Evolutionary conservation across 83 land plant species (phyloP).

Genomic region (Thuja plicata): DNA sequence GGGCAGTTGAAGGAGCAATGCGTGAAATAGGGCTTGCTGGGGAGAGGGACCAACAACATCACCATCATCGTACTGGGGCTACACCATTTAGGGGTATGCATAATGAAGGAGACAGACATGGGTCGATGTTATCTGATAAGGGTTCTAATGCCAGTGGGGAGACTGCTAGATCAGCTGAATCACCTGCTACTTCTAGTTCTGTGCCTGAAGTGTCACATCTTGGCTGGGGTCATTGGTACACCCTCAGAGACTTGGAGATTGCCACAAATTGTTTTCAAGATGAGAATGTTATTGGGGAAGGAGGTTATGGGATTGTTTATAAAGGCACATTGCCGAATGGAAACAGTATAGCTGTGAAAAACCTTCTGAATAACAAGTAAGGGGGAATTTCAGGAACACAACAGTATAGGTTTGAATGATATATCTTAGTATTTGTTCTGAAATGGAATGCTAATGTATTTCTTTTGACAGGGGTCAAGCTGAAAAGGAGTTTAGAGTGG

Average conservation of each 20-base stretch:
- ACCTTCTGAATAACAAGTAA: conserved; percentile 67
- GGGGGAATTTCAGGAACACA: not conserved
- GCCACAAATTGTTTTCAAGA: conserved; percentile 66
- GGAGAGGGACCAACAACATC: not conserved
- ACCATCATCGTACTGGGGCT: not conserved
- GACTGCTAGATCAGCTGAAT: conserved; percentile 17
- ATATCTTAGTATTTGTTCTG: not conserved
- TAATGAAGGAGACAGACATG: not conserved
- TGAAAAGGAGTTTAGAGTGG: conserved; percentile 73
- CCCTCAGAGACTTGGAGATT: conserved; percentile 63
- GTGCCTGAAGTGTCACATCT: conserved; percentile 74
- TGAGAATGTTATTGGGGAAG: conserved; percentile 76
- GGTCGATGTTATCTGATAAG: conserved; percentile 2
- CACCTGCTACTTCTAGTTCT: conserved; percentile 60
- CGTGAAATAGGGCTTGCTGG: not conserved
- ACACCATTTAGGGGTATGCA: not conserved
- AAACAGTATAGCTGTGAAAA: conserved; percentile 69
- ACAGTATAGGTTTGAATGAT: not conserved
- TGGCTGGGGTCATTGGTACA: conserved; percentile 90
- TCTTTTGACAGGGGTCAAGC: conserved; percentile 67
- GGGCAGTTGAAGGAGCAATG: not conserved
- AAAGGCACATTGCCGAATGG: conserved; percentile 61
- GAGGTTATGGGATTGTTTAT: conserved; percentile 83
- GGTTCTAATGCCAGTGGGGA: conserved; percentile 19
- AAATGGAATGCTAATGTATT: not conserved